A percentile compares a stretch with the other conserved stretches of the same genome.
Conservation (phyloP, 2,329 filamentous ascomycete species). For the Xylaria sp. region DNA sequence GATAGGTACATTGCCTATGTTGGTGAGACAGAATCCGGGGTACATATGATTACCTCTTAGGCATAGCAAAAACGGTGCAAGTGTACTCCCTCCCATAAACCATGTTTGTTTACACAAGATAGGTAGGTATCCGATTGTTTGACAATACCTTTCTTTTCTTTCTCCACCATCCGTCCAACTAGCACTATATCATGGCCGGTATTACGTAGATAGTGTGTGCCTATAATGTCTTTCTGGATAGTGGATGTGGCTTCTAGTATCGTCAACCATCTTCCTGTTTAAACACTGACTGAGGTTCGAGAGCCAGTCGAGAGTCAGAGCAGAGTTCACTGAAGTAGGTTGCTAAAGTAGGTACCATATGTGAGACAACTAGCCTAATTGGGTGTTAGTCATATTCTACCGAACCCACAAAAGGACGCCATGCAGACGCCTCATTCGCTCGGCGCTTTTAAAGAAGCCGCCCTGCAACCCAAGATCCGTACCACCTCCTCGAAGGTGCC, state of each 20-base stretch:
- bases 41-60: not conserved
- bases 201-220: not conserved
- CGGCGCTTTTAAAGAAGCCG: slow-evolving; percentile 32
- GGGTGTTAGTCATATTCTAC: not conserved
- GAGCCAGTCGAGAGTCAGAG: not conserved
- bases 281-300: not conserved
- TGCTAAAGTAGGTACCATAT: not conserved
- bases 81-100: too few species aligned
- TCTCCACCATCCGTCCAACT: not conserved
- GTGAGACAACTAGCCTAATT: slow-evolving; percentile 30
- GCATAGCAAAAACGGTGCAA: too few species aligned
- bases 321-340: not conserved
- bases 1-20: not conserved
- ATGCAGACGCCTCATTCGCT: slow-evolving; percentile 22
- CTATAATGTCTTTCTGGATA: not conserved
- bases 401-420: not conserved
- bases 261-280: not conserved
- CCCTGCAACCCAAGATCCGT: slow-evolving; percentile 15
- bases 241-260: not conserved
- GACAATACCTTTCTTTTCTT: not conserved
- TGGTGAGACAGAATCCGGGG: not conserved
- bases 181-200: not conserved
- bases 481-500: not conserved
- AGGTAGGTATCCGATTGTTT: not conserved
- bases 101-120: not conserved